Base-by-base conservation (phyloP, 2,329 filamentous ascomycete genomes). In the Ascochyta fabae region DNA sequence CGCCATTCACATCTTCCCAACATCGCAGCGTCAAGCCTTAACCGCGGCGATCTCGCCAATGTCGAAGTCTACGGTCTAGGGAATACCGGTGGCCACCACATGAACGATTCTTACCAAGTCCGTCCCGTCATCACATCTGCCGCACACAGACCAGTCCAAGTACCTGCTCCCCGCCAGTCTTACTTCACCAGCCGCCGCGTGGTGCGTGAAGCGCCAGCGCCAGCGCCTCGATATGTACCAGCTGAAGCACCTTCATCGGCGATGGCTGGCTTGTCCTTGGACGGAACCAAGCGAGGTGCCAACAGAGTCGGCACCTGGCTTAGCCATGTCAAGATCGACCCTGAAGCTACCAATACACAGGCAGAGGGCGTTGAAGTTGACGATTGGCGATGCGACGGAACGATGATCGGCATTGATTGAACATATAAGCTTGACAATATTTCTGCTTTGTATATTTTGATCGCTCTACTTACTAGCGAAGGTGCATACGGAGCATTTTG, bases 31-130 rank as follows among this genome's bases (percentile, higher is more conserved):
- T 48, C 79, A 79, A 47, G 78, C 78, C 42, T 56, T 8, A 56
- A 56, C n/a, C 53, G 53, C 24, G 53, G 53, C 22, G 53, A 56
- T 43, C 15, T 31, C 9, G 43, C 48, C 7, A 56, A 56, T n/a
- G 73, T 78, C 24, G 79, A 78, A 2, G 71, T 83, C 15, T 83
- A 83, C 22, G 79, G 77, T 23, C 59, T 83, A 8, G 81, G 81
- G 22, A 86, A 86, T 56, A 77, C 81, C 12, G 78, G 79, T 1
- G 79, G 77, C 13, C 84, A 88, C 64, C 84, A 86, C 65, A 81
- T 86, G 80, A 86, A 86, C 54, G 84, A 88, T 10, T 71, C 71
- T 5, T 77, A 75, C 53, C 60, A 71, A 8, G 62, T 74, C 44
- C 72, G 70, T 19, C 69, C 71, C 33, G 42, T 70, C 23, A 68